These are phyloP conservation scores for Monosporascus sp. DNA, from an alignment of 2,329 filamentous ascomycete genomes.

Conservation along the genomic window DNA sequence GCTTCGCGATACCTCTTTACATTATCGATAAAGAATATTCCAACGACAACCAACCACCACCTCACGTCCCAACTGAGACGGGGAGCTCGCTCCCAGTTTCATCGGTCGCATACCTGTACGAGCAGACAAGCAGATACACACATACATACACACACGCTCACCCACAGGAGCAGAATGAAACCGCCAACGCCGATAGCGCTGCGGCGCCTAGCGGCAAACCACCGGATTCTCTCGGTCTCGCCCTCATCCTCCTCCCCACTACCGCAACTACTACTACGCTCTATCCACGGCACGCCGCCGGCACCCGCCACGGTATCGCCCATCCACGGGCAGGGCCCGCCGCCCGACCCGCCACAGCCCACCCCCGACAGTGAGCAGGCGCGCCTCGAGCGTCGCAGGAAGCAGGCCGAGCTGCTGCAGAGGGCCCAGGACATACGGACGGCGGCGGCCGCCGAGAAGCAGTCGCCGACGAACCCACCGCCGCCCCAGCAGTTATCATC, in stretches of 20 bases:
- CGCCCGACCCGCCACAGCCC: constrained; percentile 49
- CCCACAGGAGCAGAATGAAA: constrained; percentile 31
- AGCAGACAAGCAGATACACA: not conserved
- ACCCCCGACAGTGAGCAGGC: constrained; percentile 27
- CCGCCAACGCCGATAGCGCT: constrained; percentile 33
- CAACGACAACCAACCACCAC: not conserved
- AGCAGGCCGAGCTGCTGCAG: constrained; percentile 51
- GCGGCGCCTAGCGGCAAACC: constrained; percentile 20
- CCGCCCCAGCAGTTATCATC: no score
- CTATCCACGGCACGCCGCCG: constrained; percentile 27
- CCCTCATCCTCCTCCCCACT: constrained; percentile 22
- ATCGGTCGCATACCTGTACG: no score
- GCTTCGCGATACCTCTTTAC: not conserved
- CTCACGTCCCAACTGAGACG: not conserved
- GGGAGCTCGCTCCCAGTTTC: no score
- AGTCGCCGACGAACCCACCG: not conserved
- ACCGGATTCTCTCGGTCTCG: constrained; percentile 15
- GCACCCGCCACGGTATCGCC: constrained; percentile 43
- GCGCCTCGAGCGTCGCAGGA: constrained; percentile 44
- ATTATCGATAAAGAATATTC: not conserved
- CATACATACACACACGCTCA: not conserved
- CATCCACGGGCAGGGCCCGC: constrained; percentile 52
- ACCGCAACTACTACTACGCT: constrained; percentile 1
- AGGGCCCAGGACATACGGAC: constrained; percentile 43
- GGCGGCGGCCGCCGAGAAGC: not conserved